Percentiles rank a stretch among this genome's conserved stretches.
phyloP scores from a whole-genome alignment of 805 yeast genomes.

The Lachancea cidri region DNA sequence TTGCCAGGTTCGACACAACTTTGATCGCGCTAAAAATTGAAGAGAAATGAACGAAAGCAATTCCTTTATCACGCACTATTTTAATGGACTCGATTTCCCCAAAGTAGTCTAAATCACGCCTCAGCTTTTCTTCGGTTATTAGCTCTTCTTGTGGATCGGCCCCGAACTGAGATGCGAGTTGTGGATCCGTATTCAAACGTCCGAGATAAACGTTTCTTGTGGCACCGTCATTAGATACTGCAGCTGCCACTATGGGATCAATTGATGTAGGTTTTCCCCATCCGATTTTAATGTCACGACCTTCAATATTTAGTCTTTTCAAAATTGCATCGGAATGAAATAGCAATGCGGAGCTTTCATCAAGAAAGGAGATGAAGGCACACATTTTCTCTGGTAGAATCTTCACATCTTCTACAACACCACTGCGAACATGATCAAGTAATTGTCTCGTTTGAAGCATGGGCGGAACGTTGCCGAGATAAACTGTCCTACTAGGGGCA shows the following conservation, averaged over 20 bases:
- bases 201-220: slow-evolving; percentile 93
- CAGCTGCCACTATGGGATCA: slow-evolving; percentile 65
- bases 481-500: slow-evolving; percentile 81
- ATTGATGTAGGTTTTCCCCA: slow-evolving; percentile 87
- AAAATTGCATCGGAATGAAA: slow-evolving; percentile 92
- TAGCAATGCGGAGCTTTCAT: slow-evolving; percentile 79
- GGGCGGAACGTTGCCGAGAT: slow-evolving; percentile 83
- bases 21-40: slow-evolving; percentile 81
- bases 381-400: slow-evolving; percentile 81
- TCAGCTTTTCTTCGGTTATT: slow-evolving; percentile 56
- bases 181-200: slow-evolving; percentile 52
- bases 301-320: slow-evolving; percentile 73
- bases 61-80: slow-evolving; percentile 71
- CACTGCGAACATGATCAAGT: slow-evolving; percentile 86
- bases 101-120: slow-evolving; percentile 60
- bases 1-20: slow-evolving; percentile 72
- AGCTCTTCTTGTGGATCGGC: slow-evolving; percentile 15
- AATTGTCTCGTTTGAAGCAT: slow-evolving; percentile 75
- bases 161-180: slow-evolving; percentile 13
- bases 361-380: slow-evolving; percentile 86
- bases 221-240: slow-evolving; percentile 81
- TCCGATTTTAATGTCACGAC: slow-evolving; percentile 79
- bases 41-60: slow-evolving; percentile 87
- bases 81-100: slow-evolving; percentile 86
- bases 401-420: slow-evolving; percentile 74